Conservation (phyloP, 257 asterid genomes). For the Forsythia suspensa region DNA sequence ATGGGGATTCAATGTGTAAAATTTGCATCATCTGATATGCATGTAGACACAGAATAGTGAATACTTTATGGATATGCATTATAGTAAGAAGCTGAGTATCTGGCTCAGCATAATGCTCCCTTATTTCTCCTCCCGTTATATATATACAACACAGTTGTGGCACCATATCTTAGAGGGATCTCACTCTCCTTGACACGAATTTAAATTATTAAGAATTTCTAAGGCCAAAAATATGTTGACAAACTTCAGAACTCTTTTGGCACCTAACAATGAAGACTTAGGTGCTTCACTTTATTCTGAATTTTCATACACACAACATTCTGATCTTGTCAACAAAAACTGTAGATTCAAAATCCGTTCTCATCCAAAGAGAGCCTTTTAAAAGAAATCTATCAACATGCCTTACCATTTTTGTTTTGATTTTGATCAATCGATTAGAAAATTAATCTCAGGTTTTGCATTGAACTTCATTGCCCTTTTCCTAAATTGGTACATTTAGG, state of each 20-base stretch:
- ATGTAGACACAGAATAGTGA: background rate
- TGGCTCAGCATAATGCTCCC: background rate
- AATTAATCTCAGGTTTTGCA: background rate
- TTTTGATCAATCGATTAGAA: background rate
- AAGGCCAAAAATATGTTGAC: background rate
- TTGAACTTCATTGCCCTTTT: background rate
- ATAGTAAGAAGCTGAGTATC: too few relatives aligned
- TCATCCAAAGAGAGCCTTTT: background rate
- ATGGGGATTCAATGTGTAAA: background rate
- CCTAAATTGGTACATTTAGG: background rate
- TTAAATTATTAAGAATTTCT: background rate
- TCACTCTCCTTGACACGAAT: background rate
- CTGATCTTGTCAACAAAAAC: background rate
- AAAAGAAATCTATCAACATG: background rate
- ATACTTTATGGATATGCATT: background rate
- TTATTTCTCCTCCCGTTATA: background rate
- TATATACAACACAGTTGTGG: background rate
- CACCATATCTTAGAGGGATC: background rate
- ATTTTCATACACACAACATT: background rate
- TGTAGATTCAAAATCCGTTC: background rate
- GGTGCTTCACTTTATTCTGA: background rate
- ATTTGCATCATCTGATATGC: background rate
- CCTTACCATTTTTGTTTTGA: background rate
- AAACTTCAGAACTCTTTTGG: background rate
- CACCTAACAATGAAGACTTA: background rate